Evolutionary conservation across 495 filamentous ascomycete species (phyloP).

Genomic region (Bombardia bombarda): DNA sequence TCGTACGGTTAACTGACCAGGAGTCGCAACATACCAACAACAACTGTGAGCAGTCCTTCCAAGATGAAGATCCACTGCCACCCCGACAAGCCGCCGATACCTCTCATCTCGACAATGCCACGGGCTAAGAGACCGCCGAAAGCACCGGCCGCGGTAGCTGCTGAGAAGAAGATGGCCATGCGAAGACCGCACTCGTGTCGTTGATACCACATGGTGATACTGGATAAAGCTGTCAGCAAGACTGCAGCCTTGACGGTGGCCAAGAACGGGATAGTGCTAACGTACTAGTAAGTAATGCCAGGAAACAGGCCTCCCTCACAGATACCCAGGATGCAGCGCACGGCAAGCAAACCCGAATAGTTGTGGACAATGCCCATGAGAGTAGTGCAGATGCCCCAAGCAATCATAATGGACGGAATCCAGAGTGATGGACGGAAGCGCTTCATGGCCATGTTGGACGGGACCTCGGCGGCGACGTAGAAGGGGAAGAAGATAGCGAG

Average conservation of each 20-base stretch:
- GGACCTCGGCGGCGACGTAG: slow-evolving; percentile 69
- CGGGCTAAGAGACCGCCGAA: slow-evolving; percentile 71
- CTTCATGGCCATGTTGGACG: slow-evolving; percentile 64
- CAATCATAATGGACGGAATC: slow-evolving; percentile 51
- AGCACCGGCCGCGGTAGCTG: slow-evolving; percentile 67
- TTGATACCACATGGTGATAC: slow-evolving; percentile 67
- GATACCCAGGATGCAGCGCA: slow-evolving; percentile 65
- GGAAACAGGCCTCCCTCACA: slow-evolving; percentile 75
- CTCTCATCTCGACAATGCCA: slow-evolving; percentile 59
- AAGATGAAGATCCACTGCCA: slow-evolving; percentile 76
- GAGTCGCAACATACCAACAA: slow-evolving; percentile 40
- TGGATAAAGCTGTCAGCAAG: slow-evolving; percentile 2
- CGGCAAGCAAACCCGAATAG: slow-evolving; percentile 63
- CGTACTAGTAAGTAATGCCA: slow-evolving; percentile 59
- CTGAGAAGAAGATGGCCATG: slow-evolving; percentile 77
- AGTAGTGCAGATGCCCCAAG: slow-evolving; percentile 48
- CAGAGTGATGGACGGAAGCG: slow-evolving; percentile 54
- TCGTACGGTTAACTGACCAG: not conserved
- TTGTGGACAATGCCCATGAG: slow-evolving; percentile 69
- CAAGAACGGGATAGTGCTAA: not conserved
- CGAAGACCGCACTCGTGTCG: slow-evolving; percentile 54
- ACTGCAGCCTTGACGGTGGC: not conserved
- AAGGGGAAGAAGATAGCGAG: slow-evolving; percentile 80
- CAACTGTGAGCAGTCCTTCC: slow-evolving; percentile 60
- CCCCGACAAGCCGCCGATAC: slow-evolving; percentile 52